Conservation (phyloP, 345 rosid species). For the Boechera retrofracta region DNA sequence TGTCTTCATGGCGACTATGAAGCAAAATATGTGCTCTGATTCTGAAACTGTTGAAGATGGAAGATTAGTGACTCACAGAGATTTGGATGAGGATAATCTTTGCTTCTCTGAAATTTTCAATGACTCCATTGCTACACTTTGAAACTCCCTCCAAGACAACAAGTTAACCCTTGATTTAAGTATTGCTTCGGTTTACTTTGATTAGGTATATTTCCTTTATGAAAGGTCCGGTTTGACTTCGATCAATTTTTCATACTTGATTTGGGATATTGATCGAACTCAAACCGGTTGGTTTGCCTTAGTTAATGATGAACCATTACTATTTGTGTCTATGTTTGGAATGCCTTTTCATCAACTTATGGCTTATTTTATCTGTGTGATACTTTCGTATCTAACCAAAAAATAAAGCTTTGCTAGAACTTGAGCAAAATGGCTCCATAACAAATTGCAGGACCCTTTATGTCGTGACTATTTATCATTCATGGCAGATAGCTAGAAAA, state of each 20-base stretch:
- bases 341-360: background rate
- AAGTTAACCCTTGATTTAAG: background rate
- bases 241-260: no score
- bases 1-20: background rate
- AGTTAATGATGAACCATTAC: background rate
- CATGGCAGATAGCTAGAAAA: no score
- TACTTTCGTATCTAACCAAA: no score
- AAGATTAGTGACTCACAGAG: background rate
- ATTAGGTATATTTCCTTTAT: background rate
- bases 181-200: slow-evolving; percentile 1
- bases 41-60: background rate
- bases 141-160: background rate
- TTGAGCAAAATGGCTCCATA: background rate
- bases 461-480: no score
- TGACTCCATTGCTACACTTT: background rate
- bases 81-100: background rate
- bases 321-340: background rate
- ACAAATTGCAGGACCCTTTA: no score
- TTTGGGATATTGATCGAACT: no score
- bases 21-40: no score
- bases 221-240: background rate
- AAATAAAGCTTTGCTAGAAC: background rate
- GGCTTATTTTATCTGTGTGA: background rate
- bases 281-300: no score
- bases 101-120: no score